Evolutionary conservation across 345 rosid species (phyloP).

Genomic region (Hevea brasiliensis): DNA sequence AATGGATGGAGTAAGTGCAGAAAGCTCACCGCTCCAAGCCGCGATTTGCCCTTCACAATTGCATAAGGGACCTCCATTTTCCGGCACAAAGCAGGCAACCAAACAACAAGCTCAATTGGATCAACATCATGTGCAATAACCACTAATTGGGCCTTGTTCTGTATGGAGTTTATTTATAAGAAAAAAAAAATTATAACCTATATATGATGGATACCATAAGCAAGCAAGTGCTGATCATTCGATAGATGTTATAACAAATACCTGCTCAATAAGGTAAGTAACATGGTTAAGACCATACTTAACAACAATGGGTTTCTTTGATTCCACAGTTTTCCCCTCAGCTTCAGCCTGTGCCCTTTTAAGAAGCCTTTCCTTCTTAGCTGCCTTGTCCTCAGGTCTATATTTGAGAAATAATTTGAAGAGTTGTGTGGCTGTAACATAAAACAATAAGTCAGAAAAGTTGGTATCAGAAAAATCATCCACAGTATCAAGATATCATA

Average conservation of each 20-base stretch:
- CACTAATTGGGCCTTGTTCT: constrained; percentile 78
- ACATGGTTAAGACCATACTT: constrained; percentile 76
- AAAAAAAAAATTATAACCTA: background rate
- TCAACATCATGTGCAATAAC: constrained; percentile 85
- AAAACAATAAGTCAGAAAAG: background rate
- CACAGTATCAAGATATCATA: background rate
- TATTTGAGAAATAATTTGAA: constrained; percentile 71
- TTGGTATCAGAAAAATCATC: background rate
- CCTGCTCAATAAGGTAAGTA: constrained; percentile 78
- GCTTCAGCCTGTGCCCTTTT: constrained; percentile 63
- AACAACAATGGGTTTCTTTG: constrained; percentile 68
- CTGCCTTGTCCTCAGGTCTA: constrained; percentile 67
- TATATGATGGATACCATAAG: background rate
- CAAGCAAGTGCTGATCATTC: background rate
- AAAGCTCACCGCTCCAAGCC: constrained; percentile 60
- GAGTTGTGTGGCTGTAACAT: constrained; percentile 49
- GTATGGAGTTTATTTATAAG: constrained; percentile 2
- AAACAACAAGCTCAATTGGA: constrained; percentile 82
- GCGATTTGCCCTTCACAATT: constrained; percentile 76
- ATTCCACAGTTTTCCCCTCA: constrained; percentile 55
- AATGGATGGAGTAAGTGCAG: background rate
- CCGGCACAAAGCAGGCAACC: constrained; percentile 85
- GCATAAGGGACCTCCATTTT: constrained; percentile 88
- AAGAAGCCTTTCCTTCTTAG: constrained; percentile 59
- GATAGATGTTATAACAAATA: background rate